Base-by-base conservation (phyloP, 2,329 filamentous ascomycete genomes). In the Dactylellina drechsleri region DNA sequence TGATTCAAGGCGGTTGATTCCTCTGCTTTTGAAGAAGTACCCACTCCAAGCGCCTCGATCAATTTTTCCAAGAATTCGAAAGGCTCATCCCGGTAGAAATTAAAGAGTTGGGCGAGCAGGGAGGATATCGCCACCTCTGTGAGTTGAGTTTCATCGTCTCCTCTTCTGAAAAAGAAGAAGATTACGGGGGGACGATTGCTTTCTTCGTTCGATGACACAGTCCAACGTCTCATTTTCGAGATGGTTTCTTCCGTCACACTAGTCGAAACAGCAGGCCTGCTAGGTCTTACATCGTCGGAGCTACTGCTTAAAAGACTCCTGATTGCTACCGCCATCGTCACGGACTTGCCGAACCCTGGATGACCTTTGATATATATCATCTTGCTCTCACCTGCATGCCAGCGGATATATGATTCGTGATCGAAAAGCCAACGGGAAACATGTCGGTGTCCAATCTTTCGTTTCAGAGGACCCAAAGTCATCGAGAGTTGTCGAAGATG, bases 291-390 rank as follows among this genome's bases (percentile, higher is more conserved):
- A 36, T 36, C 31, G 5, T 36, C 31, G 31, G 5, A 36, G 6
- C 31, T 36, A 36, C 10, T 8, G 31, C 31, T 36, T 6, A 47
- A 47, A 47, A 47, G 43, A 10, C 43, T 15, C 16, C 13, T 15
- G 43, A 47, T 18, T 5, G 62, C 67, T 20, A 64, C 26, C 5
- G 67, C 67, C 60, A 73, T 61, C 16, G 49, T 73, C 2, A 61
- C 68, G 4, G 68, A 73, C 40, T 73, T 73, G 2, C 68, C 68
- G 13, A 73, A 73, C 1, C 61, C 68, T 2, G 61, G 31, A 13
- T 60, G 61, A 16, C 68, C 68, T 26, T 66, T 66, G 8, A 73
- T 26, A 18, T 73, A 73, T 26, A 73, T 20, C 13, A 73, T 12
- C 23, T 47, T 66, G 3, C 12, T 16, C 6, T 28, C 16, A n/a